Conservation (phyloP, 805 yeast species). For the Monosporozyma aquatica region DNA sequence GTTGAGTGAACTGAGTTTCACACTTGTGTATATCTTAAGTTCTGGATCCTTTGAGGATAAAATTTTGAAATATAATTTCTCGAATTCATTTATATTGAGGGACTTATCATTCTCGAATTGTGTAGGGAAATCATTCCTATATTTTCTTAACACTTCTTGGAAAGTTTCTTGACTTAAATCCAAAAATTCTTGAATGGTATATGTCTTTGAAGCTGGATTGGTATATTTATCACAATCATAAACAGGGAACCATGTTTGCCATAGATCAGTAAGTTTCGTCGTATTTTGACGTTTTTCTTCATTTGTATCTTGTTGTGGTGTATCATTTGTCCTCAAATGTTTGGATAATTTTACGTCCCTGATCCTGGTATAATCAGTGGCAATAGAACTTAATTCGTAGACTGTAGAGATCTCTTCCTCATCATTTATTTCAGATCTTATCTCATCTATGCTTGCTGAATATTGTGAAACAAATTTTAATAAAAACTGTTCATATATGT, state of each 20-base stretch:
- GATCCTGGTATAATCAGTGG: conserved; percentile 40
- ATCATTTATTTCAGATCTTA: background rate
- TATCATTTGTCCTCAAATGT: conserved; percentile 33
- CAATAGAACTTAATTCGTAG: conserved; percentile 17
- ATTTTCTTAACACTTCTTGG: conserved; percentile 26
- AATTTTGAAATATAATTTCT: conserved; percentile 37
- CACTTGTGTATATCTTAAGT: conserved; percentile 33
- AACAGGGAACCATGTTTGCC: conserved; percentile 1
- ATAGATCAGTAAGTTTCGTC: background rate
- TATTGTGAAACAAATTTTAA: conserved; percentile 28
- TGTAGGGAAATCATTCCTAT: conserved; percentile 7
- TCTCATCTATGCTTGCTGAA: too few relatives aligned
- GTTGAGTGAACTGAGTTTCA: conserved; percentile 27
- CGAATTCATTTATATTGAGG: conserved; percentile 27
- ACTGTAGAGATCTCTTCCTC: background rate
- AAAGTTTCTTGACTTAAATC: background rate
- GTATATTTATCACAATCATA: background rate
- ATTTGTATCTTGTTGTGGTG: too few relatives aligned
- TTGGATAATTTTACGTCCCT: conserved; percentile 38
- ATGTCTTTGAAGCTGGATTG: background rate
- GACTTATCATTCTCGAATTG: conserved; percentile 15
- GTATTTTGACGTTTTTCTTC: too few relatives aligned
- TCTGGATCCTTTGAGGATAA: conserved; percentile 24
- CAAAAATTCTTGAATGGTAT: background rate
- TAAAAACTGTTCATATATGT: conserved; percentile 38